A percentile compares a stretch with the other conserved stretches of the same genome.
Conservation (phyloP, 257 asterid genomes). For the Primulina eburnea region DNA sequence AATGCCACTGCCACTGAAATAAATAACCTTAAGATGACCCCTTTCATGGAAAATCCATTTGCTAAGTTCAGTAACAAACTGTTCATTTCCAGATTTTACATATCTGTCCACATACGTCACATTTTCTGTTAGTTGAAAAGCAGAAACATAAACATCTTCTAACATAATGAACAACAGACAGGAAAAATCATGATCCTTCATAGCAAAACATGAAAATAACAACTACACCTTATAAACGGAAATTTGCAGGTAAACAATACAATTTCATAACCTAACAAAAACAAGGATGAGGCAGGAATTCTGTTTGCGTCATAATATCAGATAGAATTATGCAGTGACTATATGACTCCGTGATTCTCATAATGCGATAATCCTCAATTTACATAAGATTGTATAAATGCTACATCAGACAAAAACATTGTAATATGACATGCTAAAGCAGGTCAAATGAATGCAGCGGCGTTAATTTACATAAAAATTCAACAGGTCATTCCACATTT, state of each 20-base stretch:
- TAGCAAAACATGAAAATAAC: constrained; percentile 5
- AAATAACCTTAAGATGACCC: constrained; percentile 76
- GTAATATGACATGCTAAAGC: constrained; percentile 5
- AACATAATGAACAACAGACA: neutral
- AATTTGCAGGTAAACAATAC: neutral
- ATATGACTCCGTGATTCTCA: constrained; percentile 8
- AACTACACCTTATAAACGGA: neutral
- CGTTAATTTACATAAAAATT: constrained; percentile 9
- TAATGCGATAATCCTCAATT: neutral
- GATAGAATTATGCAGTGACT: neutral
- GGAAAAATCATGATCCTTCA: neutral
- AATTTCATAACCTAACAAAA: constrained; percentile 15
- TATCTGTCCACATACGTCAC: constrained; percentile 43
- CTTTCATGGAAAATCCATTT: constrained; percentile 93
- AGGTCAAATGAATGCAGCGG: neutral
- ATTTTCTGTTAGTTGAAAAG: constrained; percentile 25
- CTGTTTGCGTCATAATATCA: neutral
- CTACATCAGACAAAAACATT: neutral
- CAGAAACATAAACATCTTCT: constrained; percentile 15
- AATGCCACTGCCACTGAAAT: constrained; percentile 1
- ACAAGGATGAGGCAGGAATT: neutral
- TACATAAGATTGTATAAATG: neutral
- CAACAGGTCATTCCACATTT: neutral
- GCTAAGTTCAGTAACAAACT: constrained; percentile 68
- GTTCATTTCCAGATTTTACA: constrained; percentile 75